Conservation (phyloP, 2,329 filamentous ascomycete genomes). For the Trichoderma sp. region DNA sequence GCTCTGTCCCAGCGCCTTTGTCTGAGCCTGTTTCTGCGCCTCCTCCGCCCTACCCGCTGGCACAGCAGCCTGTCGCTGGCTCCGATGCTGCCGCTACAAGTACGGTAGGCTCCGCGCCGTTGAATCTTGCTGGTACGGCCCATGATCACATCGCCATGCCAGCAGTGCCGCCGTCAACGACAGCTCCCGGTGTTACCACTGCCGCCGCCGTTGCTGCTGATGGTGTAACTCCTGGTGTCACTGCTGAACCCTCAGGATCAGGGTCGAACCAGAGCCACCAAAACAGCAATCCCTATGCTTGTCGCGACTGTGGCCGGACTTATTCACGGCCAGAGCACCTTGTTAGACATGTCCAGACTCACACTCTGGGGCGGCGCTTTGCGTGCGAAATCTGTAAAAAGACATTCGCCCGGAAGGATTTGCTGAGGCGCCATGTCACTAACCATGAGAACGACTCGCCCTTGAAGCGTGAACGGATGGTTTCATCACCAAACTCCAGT, state of each 20-base stretch:
- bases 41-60: neutral
- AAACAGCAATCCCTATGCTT: conserved; percentile 45
- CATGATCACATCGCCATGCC: conserved; percentile 4
- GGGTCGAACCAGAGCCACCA: conserved; percentile 26
- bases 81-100: conserved; percentile 6
- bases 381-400: conserved; percentile 52
- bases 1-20: neutral
- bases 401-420: conserved; percentile 53
- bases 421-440: conserved; percentile 51
- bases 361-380: conserved; percentile 51
- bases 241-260: conserved; percentile 4
- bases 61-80: neutral
- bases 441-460: conserved; percentile 51
- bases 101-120: neutral
- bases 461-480: conserved; percentile 46
- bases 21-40: neutral
- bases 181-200: neutral
- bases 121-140: neutral
- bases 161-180: neutral
- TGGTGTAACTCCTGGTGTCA: neutral
- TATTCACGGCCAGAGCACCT: conserved; percentile 56
- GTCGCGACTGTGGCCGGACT: conserved; percentile 50
- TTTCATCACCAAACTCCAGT: conserved; percentile 44
- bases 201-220: neutral
- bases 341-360: conserved; percentile 50